Base-by-base conservation (phyloP, 2,329 filamentous ascomycete genomes). In the Penicillium sp. region DNA sequence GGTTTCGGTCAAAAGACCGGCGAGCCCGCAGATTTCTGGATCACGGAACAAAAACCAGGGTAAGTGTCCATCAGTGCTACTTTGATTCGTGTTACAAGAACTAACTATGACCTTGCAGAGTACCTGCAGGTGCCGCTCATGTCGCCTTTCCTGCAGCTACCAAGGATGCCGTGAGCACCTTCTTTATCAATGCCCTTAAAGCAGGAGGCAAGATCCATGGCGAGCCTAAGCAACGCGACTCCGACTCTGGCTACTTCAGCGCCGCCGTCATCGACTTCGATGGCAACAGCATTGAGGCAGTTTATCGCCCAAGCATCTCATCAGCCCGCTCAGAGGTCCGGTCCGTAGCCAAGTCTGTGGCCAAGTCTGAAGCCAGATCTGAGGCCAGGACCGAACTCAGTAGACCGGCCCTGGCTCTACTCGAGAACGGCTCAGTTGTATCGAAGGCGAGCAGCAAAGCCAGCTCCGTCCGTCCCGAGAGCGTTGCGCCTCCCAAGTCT, bases 281-380 rank as follows among this genome's bases (percentile, higher is more conserved):
- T 71, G 87, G 87, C 44, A 94, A 95, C 71, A 85, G 79, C 59
- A 82, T 95, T 64, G 87, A 93, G 64, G 85, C 87, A 28, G 80
- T 90, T 43, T 85, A 82, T 65, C 74, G 75, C 7, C 64, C 68
- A 5, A 61, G 59, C 43, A 44, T 26, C 39, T 58, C 64, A 0
- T 60, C 61, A 13, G 53, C 57, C 22, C 60, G 55, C 41, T 63
- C 62, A n/a, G 60, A 59, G 29, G 59, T n/a, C n/a, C n/a, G n/a
- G n/a, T n/a, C n/a, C n/a, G n/a, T n/a, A n/a, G n/a, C n/a, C n/a
- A n/a, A n/a, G n/a, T n/a, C n/a, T n/a, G n/a, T n/a, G n/a, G n/a
- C n/a, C n/a, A n/a, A n/a, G n/a, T n/a, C n/a, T n/a, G n/a, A n/a
- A n/a, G n/a, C n/a, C n/a, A n/a, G n/a, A n/a, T n/a, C n/a, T n/a